Conservation (phyloP, 768 basidiomycete genomes). For the Kwoniella newhampshirensis region DNA sequence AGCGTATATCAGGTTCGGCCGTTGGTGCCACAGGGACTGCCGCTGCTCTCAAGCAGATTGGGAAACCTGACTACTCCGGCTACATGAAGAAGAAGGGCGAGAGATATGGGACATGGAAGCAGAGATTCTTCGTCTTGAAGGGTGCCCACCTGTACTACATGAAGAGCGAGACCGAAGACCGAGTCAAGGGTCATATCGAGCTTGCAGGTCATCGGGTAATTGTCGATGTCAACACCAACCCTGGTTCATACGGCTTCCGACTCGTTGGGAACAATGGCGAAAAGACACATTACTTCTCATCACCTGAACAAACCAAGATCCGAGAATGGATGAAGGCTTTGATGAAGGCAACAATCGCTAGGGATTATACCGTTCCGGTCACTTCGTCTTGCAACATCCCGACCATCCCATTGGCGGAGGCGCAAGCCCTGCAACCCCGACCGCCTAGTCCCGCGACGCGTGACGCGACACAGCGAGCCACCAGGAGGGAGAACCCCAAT, state of each 20-base stretch:
- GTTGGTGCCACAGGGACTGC: constrained; percentile 12
- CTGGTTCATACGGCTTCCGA: constrained; percentile 91
- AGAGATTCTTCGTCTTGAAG: constrained; percentile 86
- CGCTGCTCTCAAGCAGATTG: constrained; percentile 86
- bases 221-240: constrained; percentile 85
- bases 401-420: constrained; percentile 89
- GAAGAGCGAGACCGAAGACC: constrained; percentile 81
- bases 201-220: constrained; percentile 88
- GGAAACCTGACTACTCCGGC: constrained; percentile 80
- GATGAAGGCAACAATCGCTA: constrained; percentile 95
- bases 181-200: constrained; percentile 95
- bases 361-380: constrained; percentile 91
- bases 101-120: constrained; percentile 88
- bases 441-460: constrained; percentile 88
- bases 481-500: constrained; percentile 79
- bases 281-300: constrained; percentile 86
- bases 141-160: constrained; percentile 87
- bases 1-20: constrained; percentile 8
- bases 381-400: constrained; percentile 95
- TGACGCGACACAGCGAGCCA: constrained; percentile 80
- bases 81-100: constrained; percentile 98
- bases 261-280: constrained; percentile 78
- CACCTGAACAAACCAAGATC: constrained; percentile 76
- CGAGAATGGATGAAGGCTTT: constrained; percentile 99
- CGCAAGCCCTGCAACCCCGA: constrained; percentile 93